These are phyloP conservation scores for Ilex asprella DNA, from an alignment of 257 asterid species.

Conservation along the genomic window DNA sequence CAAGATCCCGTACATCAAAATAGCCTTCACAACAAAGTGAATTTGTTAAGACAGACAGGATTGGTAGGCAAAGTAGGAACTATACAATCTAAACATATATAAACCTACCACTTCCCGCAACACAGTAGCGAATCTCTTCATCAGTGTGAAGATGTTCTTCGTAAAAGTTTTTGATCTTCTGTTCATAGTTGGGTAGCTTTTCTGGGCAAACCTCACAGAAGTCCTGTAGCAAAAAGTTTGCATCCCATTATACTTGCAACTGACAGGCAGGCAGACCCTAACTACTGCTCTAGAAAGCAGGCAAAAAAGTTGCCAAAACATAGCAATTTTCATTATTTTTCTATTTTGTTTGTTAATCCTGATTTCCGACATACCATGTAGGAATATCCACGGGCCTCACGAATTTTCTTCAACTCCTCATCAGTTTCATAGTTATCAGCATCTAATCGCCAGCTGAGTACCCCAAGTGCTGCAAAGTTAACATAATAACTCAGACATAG, in stretches of 20 bases:
- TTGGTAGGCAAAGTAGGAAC: neutral
- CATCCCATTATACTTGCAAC: neutral
- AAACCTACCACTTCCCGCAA: constrained; percentile 81
- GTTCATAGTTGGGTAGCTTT: constrained; percentile 75
- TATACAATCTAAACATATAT: neutral
- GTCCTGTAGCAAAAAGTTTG: constrained; percentile 40
- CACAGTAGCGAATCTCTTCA: constrained; percentile 92
- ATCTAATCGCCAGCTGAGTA: constrained; percentile 88
- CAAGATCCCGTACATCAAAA: constrained; percentile 77
- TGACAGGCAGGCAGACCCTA: no score
- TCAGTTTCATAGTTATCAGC: constrained; percentile 91
- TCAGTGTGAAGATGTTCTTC: constrained; percentile 96
- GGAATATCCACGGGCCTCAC: constrained; percentile 80
- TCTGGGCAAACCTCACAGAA: constrained; percentile 87
- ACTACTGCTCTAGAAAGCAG: neutral
- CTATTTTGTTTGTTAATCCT: neutral
- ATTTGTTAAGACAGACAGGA: neutral
- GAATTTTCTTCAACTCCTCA: constrained; percentile 78
- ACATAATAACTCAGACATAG: neutral
- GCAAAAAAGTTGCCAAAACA: neutral
- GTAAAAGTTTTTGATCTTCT: constrained; percentile 70
- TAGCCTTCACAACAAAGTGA: constrained; percentile 44
- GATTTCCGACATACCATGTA: constrained; percentile 47
- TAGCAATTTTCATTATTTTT: constrained; percentile 1
- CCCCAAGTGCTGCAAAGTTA: constrained; percentile 66